phyloP scores from a whole-genome alignment of 805 yeast genomes.

The Ogataea sp. region DNA sequence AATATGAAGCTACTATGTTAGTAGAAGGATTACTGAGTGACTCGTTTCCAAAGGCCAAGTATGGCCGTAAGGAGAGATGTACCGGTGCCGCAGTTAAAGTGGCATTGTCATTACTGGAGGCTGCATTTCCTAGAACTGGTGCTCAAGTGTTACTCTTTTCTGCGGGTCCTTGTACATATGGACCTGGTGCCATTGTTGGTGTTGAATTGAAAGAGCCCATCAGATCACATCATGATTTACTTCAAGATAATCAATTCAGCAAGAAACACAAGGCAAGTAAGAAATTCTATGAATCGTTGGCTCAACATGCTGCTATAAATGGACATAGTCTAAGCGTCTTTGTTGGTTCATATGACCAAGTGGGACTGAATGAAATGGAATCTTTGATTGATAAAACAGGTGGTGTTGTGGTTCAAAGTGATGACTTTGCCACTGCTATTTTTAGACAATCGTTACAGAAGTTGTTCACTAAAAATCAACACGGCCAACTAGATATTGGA shows the following conservation, averaged over 20 bases:
- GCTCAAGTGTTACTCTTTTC: constrained; percentile 46
- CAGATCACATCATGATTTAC: constrained; percentile 58
- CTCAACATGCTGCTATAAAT: constrained; percentile 35
- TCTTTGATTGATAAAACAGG: constrained; percentile 49
- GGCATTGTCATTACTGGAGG: constrained; percentile 29
- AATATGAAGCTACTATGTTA: constrained; percentile 40
- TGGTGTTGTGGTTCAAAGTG: constrained; percentile 54
- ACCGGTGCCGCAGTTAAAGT: constrained; percentile 56
- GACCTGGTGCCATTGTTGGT: constrained; percentile 56
- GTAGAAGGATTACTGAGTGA: constrained; percentile 42
- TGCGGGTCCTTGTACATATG: constrained; percentile 60
- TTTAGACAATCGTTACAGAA: constrained; percentile 57
- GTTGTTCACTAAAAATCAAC: constrained; percentile 32
- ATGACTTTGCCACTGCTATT: constrained; percentile 58
- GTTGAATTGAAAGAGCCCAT: constrained; percentile 51
- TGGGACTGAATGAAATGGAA: constrained; percentile 63
- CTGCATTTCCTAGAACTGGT: constrained; percentile 38
- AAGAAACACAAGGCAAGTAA: constrained; percentile 36
- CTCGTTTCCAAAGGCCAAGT: constrained; percentile 36
- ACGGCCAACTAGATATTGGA: constrained; percentile 40
- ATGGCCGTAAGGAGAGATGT: constrained; percentile 42
- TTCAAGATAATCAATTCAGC: constrained; percentile 31
- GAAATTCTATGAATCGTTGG: constrained; percentile 40
- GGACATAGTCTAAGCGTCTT: constrained; percentile 53
- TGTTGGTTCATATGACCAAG: constrained; percentile 62